Evolutionary conservation across 257 asterid genomes (phyloP).

Genomic region (Lycium barbarum): DNA sequence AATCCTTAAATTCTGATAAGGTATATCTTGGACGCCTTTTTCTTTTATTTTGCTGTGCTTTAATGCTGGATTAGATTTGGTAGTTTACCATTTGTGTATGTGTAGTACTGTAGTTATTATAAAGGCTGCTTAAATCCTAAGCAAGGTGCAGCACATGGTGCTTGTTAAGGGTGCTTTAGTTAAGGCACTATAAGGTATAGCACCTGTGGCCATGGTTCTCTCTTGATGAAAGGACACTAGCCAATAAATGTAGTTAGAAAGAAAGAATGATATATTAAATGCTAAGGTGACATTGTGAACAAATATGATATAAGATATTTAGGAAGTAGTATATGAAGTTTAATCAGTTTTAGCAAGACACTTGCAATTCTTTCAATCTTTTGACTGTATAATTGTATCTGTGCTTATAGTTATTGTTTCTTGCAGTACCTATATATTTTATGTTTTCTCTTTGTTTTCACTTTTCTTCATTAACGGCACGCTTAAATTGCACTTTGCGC

Average conservation of each 20-base stretch:
- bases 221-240: not conserved
- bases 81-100: not conserved
- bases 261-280: not conserved
- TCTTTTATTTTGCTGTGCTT: conserved; percentile 26
- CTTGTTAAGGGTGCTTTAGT: not conserved
- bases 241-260: not conserved
- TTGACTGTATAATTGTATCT: not conserved
- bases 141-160: not conserved
- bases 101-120: not conserved
- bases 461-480: conserved; percentile 1
- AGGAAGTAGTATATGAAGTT: not conserved
- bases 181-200: conserved; percentile 10
- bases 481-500: not conserved
- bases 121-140: not conserved
- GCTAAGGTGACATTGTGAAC: conserved; percentile 6
- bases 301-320: conserved; percentile 14
- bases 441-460: not conserved
- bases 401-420: conserved; percentile 17
- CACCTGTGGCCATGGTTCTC: conserved; percentile 6
- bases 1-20: conserved; percentile 77
- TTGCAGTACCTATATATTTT: conserved; percentile 4
- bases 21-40: conserved; percentile 44
- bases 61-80: not conserved
- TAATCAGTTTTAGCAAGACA: not conserved
- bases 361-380: conserved; percentile 7